Conservation (phyloP, 345 rosid genomes). For the Orychophragmus violaceus region DNA sequence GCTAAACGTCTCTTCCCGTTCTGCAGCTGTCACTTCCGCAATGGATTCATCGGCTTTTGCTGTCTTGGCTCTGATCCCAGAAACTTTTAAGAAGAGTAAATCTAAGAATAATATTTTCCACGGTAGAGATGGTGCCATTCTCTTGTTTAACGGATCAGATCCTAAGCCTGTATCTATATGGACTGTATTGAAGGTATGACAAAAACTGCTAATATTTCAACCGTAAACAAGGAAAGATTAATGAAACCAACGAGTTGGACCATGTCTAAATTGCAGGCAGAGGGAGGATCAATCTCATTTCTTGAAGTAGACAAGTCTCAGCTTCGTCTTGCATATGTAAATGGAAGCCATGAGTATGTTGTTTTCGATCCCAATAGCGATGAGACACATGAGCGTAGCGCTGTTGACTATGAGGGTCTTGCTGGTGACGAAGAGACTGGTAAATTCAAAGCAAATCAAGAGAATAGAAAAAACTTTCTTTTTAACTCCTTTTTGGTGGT, state of each 20-base stretch:
- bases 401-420: constrained; percentile 25
- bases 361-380: constrained; percentile 61
- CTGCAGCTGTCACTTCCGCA: constrained; percentile 61
- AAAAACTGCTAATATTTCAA: not conserved
- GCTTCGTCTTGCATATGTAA: constrained; percentile 54
- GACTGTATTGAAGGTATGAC: constrained; percentile 69
- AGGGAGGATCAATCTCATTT: constrained; percentile 21
- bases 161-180: constrained; percentile 71
- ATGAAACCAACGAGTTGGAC: not conserved
- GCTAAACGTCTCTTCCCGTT: not conserved
- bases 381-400: constrained; percentile 44
- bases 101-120: constrained; percentile 34
- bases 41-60: constrained; percentile 54
- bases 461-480: not conserved
- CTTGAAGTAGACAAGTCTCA: constrained; percentile 39
- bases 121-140: constrained; percentile 68
- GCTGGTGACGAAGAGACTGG: constrained; percentile 45
- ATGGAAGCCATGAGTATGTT: constrained; percentile 76
- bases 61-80: constrained; percentile 59
- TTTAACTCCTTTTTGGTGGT: not conserved
- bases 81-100: constrained; percentile 22
- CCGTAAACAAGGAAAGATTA: not conserved
- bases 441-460: constrained; percentile 12
- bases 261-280: constrained; percentile 13
- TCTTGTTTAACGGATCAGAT: constrained; percentile 54